Base-by-base conservation (phyloP, 176 grass and related monocot genomes). In the Miscanthus lutarioriparius region DNA sequence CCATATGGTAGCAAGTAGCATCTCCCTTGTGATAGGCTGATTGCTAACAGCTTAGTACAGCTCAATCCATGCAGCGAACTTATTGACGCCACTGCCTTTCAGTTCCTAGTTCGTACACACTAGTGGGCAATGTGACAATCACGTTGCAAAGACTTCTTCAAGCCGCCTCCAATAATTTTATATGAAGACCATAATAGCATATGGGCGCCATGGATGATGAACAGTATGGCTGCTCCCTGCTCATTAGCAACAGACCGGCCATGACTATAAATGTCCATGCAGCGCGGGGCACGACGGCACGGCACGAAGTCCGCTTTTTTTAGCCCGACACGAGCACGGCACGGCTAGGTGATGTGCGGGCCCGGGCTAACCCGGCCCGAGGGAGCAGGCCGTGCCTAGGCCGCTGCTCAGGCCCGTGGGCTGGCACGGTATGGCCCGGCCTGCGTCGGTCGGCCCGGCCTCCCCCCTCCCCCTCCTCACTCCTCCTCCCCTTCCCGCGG, bases 41-140 rank as follows among this genome's bases (percentile, higher is more conserved):
- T 76, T 9, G 30, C 43, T 14, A 79, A 59, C 23, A 66, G 14
- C 26, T 17, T 23, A n/a, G n/a, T n/a, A 23, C 54, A 59, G 22
- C 20, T 47, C 76, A 17, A 67, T 75, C 68, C 76, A 65, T 75
- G 76, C 76, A 85, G 6, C 27, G 20, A 74, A 73, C 14, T 23
- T 59, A 59, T 30, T 27, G 27, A 25, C 27, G 23, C 63, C 48
- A 15, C 38, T 48, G 37, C 26, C 10, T 15, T 68, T 9, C 64
- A 62, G 72, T 56, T 37, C 70, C 69, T 10, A 74, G 40, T 75
- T 22, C 79, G 47, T 61, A 25, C 38, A 25, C 38, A 10, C 27
- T 27, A 27, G 44, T 26, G 48, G 40, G 10, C 39, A 27, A 26
- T 62, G 20, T 37, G 10, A 7, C 39, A 49, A 49, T 27, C 64